phyloP scores from a whole-genome alignment of 2,329 filamentous ascomycete species.

The Neofusicoccum sp. region DNA sequence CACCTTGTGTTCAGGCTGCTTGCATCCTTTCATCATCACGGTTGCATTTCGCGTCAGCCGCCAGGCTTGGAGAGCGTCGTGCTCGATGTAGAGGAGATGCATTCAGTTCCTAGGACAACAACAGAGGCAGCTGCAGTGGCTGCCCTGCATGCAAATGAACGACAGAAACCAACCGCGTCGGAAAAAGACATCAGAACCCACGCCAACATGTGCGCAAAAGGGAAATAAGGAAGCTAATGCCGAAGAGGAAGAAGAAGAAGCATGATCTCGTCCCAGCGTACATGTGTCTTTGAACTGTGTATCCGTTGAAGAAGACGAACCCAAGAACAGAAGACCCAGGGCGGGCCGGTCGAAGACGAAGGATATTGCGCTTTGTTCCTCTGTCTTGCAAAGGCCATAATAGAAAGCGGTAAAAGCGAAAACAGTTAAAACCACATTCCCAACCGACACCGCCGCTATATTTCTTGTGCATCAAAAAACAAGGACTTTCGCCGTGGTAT shows the following conservation, averaged over 20 bases:
- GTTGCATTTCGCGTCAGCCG: too few species aligned
- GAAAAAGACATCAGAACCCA: slow-evolving; percentile 15
- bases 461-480: slow-evolving; percentile 29
- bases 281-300: slow-evolving; percentile 24
- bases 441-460: slow-evolving; percentile 38
- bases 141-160: slow-evolving; percentile 11
- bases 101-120: slow-evolving; percentile 5
- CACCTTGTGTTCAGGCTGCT: background rate
- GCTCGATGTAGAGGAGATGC: background rate
- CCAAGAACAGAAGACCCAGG: slow-evolving; percentile 15
- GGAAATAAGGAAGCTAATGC: slow-evolving; percentile 16
- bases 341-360: slow-evolving; percentile 13
- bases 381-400: slow-evolving; percentile 1
- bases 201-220: slow-evolving; percentile 2
- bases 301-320: slow-evolving; percentile 14
- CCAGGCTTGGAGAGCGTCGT: background rate
- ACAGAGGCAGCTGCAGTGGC: background rate
- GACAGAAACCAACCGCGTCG: slow-evolving; percentile 27
- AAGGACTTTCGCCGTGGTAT: slow-evolving; percentile 38
- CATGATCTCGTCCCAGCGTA: slow-evolving; percentile 39
- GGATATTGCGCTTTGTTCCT: slow-evolving; percentile 13
- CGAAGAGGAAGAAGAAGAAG: slow-evolving; percentile 23
- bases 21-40: background rate
- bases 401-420: slow-evolving; percentile 5
- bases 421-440: slow-evolving; percentile 15